Conservation (phyloP, 2,329 filamentous ascomycete genomes). For the Chrysosporium keratinophilum region DNA sequence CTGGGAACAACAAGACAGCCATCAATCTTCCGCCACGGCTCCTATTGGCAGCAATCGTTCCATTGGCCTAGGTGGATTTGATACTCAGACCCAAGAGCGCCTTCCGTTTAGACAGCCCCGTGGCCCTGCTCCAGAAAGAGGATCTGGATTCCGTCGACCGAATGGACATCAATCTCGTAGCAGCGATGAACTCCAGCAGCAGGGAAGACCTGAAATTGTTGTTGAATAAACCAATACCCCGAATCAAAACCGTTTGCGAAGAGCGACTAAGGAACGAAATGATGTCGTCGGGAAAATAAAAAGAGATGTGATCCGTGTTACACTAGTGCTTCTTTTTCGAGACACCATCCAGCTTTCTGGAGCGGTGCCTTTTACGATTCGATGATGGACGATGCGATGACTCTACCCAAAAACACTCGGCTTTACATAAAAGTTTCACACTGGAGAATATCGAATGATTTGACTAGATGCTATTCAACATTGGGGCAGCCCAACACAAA, state of each 20-base stretch:
- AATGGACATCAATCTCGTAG: conserved; percentile 53
- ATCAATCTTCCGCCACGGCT: conserved; percentile 39
- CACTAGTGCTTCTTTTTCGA: conserved; percentile 30
- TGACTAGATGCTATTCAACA: conserved; percentile 11
- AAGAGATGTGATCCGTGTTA: conserved; percentile 23
- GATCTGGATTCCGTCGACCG: conserved; percentile 48
- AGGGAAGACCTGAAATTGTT: conserved; percentile 51
- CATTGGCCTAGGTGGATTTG: conserved; percentile 48
- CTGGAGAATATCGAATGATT: conserved; percentile 12
- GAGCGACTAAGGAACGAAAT: conserved; percentile 17
- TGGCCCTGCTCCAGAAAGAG: conserved; percentile 51
- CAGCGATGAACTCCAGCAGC: conserved; percentile 54
- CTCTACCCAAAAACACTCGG: conserved; percentile 20
- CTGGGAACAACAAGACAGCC: conserved; percentile 46
- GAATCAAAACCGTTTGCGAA: conserved; percentile 13
- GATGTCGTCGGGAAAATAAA: conserved; percentile 20
- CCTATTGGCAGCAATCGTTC: conserved; percentile 56
- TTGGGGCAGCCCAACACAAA: conserved; percentile 31
- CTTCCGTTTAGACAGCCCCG: conserved; percentile 52
- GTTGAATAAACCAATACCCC: conserved; percentile 44
- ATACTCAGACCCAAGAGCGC: conserved; percentile 44
- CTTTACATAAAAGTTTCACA: conserved; percentile 12
- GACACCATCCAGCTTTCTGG: conserved; percentile 33
- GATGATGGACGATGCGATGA: conserved; percentile 41
- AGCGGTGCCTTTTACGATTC: conserved; percentile 37